Evolutionary conservation across 2,329 filamentous ascomycete genomes (phyloP), one percentile per base, ranked within the genome.

Genomic region (Venturia effusa): DNA sequence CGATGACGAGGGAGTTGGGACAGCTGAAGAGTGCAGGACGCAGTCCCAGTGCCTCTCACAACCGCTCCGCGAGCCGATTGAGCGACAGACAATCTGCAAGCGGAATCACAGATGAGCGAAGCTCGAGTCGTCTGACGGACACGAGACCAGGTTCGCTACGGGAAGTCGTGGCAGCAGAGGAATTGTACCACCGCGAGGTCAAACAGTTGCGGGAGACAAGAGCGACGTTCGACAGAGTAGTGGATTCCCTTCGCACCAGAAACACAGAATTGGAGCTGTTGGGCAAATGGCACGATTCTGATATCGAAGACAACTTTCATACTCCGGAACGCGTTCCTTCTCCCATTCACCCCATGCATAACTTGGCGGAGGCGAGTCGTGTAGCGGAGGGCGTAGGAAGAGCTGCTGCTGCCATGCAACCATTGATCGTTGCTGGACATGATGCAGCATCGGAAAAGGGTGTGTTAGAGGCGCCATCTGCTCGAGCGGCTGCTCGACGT

Each of bases 211-310:
- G 30, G 19, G 45, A 48, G 41, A 62, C 61, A 19, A 62, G 41
- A 54, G 43, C 61, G 22, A 54, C 40, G 34, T 62, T 62, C 40
- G 43, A 62, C 32, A n/a, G 41, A 6, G 43, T 62, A 15, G 61
- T 62, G 3, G 10, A 32, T 30, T 48, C 41, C 39, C 43, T 62
- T n/a, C 61, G 41, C 15, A 37, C 15, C 24, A 62, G 54, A 41
- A 62, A 30, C 19, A 43, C 41, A 10, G 40, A 62, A 17, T n/a
- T 62, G 27, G 61, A 24, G 1, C 30, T 43, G 13, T 41, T 62
- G 5, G 59, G 43, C 7, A 60, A 32, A 6, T 57, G 51, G 51
- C 27, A 57, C 17, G 19, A 34, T 34, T 13, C 51, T 24, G 51
- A 57, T n/a, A 13, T 22, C 19, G 51, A 57, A 30, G 27, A 57